Evolutionary conservation across 139 green algal genomes (phyloP).

Genomic region (Chlorella sorokiniana): DNA sequence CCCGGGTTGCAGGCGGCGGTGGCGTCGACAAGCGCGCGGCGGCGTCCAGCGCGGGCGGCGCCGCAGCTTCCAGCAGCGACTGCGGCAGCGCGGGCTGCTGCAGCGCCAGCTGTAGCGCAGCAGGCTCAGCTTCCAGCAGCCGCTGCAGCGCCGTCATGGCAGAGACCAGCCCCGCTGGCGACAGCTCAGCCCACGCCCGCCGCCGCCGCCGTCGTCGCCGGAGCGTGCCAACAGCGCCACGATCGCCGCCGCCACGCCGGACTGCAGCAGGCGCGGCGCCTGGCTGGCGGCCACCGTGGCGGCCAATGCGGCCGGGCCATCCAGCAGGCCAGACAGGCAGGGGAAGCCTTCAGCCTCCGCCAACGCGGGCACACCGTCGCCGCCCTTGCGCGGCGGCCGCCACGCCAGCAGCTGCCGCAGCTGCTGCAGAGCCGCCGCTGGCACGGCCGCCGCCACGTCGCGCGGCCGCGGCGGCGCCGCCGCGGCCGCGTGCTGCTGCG

Average conservation of each 20-base stretch:
- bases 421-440: background rate
- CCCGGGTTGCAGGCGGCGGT: constrained; percentile 24
- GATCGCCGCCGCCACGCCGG: constrained; percentile 45
- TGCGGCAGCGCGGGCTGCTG: constrained; percentile 42
- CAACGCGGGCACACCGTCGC: constrained; percentile 1
- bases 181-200: constrained; percentile 65
- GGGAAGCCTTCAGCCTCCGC: constrained; percentile 30
- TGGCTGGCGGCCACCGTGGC: constrained; percentile 46
- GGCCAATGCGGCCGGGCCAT: constrained; percentile 60
- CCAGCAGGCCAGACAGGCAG: constrained; percentile 49
- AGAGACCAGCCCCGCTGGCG: constrained; percentile 54
- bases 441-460: background rate
- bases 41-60: constrained; percentile 30
- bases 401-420: constrained; percentile 18
- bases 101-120: constrained; percentile 43
- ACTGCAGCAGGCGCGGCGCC: constrained; percentile 40
- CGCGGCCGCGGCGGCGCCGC: background rate
- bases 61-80: constrained; percentile 51
- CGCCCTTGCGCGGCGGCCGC: background rate
- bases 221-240: background rate
- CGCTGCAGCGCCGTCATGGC: constrained; percentile 52
- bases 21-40: constrained; percentile 22
- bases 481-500: background rate
- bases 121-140: constrained; percentile 42
- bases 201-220: background rate